Base-by-base conservation (phyloP, 345 rosid species). In the Euphorbia tirucalli region DNA sequence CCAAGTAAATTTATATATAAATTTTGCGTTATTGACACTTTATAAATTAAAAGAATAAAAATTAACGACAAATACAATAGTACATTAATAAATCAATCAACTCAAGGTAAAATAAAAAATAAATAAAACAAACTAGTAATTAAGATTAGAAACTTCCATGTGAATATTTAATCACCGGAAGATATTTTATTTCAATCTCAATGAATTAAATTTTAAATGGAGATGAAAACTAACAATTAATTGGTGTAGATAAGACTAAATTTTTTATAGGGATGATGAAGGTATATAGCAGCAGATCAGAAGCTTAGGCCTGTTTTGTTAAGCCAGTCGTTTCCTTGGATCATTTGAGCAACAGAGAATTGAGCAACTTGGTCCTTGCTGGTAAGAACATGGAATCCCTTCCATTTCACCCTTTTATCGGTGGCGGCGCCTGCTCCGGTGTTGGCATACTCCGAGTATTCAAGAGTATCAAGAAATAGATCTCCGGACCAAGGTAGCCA, bases 401-500 rank as follows among this genome's bases (percentile, higher is more conserved):
- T 58, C 73, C 73, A 70, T 27, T 44, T 60, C 3, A 70, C 66
- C 14, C 74, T 59, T 37, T 60, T 43, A 18, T 70, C 57, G 16
- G 44, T 44, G 0, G 52, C 37, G 7, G 74, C 56, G 2, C 58
- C 66, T 2, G 19, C 11, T 7, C 74, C 74, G 0, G 27, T 44
- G 15, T 70, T 70, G 2, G 9, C 58, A 59, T 59, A 70, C 74
- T 70, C 74, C 0, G 64, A 27, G 35, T 22, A 59, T 1, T 58
- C 64, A 24, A 70, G 21, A 0, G 74, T 70, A 1, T 58, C 43
- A 11, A 58, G 56, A 13, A 15, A 70, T 2, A 41, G 16, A 41
- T 70, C 66, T 2, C 74, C 74, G 3, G 11, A n/a, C 74, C 74
- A 70, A 5, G 65, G 56, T 9, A n/a, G 3, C 74, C 74, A 70